These are phyloP conservation scores for Hyaloscypha bicolor DNA, from an alignment of 495 filamentous ascomycete genomes.

Conservation along the genomic window DNA sequence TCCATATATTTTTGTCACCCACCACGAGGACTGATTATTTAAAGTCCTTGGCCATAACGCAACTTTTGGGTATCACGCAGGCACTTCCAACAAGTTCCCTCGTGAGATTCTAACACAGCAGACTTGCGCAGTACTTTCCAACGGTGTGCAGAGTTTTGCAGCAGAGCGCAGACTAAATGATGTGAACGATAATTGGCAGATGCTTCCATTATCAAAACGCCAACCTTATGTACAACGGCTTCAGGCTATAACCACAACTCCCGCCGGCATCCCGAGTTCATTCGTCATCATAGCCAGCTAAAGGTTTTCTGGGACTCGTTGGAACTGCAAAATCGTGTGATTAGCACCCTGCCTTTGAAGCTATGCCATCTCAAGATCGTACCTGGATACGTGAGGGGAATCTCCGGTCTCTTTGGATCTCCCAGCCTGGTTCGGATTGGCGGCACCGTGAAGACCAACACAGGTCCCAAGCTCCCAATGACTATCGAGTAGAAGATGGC, in stretches of 20 bases:
- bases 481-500: conserved; percentile 83
- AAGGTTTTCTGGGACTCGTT: conserved; percentile 28
- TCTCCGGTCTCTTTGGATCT: conserved; percentile 62
- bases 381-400: conserved; percentile 94
- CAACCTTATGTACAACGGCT: conserved; percentile 10
- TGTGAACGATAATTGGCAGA: not conserved
- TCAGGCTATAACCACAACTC: not conserved
- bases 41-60: too few species aligned
- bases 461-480: conserved; percentile 72
- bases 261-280: conserved; percentile 7
- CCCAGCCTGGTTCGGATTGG: conserved; percentile 70
- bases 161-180: too few species aligned
- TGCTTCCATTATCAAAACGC: conserved; percentile 14
- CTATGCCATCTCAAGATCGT: conserved; percentile 1
- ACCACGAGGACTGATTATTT: too few species aligned
- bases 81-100: too few species aligned
- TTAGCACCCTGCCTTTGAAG: not conserved
- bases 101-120: too few species aligned
- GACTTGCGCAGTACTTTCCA: not conserved
- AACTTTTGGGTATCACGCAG: too few species aligned
- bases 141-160: not conserved
- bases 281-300: conserved; percentile 32
- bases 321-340: conserved; percentile 23
- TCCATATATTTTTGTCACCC: too few species aligned
- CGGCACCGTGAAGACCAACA: conserved; percentile 65